Percentiles rank a stretch among this genome's conserved stretches.
Evolutionary conservation across 2,329 filamentous ascomycete species (phyloP).

Genomic region (Fusarium sp.): DNA sequence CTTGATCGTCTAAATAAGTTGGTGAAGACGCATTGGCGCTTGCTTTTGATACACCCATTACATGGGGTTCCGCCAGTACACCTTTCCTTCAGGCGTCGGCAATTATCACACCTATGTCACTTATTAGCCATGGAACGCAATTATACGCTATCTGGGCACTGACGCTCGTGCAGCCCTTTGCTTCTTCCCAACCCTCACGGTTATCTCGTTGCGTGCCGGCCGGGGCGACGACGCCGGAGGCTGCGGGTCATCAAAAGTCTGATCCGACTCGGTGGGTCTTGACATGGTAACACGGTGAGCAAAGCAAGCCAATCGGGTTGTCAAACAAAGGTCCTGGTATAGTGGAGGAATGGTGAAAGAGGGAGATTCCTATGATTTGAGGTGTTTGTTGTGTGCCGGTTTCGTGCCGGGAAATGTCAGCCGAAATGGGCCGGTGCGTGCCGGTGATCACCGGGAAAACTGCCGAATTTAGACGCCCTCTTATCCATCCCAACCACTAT

Average conservation of each 20-base stretch:
- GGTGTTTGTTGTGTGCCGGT: not conserved
- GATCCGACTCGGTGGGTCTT: not conserved
- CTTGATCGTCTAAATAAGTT: conserved; percentile 12
- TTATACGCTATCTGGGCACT: not conserved
- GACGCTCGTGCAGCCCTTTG: not conserved
- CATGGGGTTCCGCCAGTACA: conserved; percentile 27
- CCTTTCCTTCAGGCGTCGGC: conserved; percentile 26
- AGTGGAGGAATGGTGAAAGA: not conserved
- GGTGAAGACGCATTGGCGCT: conserved; percentile 17
- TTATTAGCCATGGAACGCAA: not conserved
- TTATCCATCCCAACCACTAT: not conserved
- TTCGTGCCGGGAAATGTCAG: not conserved
- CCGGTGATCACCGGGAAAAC: not conserved
- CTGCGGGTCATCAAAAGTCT: not conserved
- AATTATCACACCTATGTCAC: conserved; percentile 20
- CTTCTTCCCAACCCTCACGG: not conserved
- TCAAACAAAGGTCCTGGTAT: not conserved
- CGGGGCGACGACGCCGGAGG: not conserved
- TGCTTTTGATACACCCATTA: conserved; percentile 18
- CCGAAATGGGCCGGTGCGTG: not conserved
- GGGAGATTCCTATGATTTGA: not conserved
- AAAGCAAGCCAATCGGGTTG: not conserved
- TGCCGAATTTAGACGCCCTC: not conserved
- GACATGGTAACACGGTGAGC: not conserved
- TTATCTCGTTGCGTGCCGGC: not conserved